Evolutionary conservation across 352 stramenopile genomes (phyloP).

Genomic region (Phytopythium kandeliae): DNA sequence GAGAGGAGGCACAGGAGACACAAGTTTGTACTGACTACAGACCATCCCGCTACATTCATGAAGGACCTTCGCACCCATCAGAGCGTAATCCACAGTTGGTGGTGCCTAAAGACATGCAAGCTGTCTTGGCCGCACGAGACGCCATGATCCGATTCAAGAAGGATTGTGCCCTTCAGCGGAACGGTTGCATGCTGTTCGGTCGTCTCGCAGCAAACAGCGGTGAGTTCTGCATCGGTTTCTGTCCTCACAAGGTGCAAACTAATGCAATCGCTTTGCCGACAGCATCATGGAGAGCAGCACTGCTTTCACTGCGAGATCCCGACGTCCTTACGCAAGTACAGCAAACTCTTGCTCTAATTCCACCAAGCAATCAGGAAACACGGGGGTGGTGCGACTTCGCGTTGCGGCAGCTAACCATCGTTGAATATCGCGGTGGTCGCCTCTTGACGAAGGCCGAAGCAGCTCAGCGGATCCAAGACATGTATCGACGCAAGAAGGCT

Average conservation of each 20-base stretch:
- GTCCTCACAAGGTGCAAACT: background rate
- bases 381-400: conserved; percentile 23
- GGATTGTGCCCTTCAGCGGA: conserved; percentile 30
- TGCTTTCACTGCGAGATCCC: conserved; percentile 15
- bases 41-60: background rate
- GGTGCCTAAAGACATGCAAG: background rate
- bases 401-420: conserved; percentile 13
- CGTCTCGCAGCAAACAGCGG: conserved; percentile 25
- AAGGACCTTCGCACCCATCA: background rate
- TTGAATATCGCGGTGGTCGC: conserved; percentile 7
- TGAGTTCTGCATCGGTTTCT: conserved; percentile 4
- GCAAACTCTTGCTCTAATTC: conserved; percentile 7
- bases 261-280: background rate
- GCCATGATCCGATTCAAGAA: conserved; percentile 49
- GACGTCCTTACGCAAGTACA: conserved; percentile 19
- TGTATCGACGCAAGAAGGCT: conserved; percentile 58
- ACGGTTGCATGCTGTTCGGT: conserved; percentile 37
- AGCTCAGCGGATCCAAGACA: conserved; percentile 37
- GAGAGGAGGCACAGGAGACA: too few relatives aligned
- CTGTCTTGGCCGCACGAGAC: conserved; percentile 20
- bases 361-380: conserved; percentile 18
- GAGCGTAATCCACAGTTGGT: background rate
- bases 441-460: conserved; percentile 22
- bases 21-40: background rate
- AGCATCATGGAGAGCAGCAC: conserved; percentile 28